Evolutionary conservation across 441 rosid genomes (phyloP).

Genomic region (Eutrema salsugineum): DNA sequence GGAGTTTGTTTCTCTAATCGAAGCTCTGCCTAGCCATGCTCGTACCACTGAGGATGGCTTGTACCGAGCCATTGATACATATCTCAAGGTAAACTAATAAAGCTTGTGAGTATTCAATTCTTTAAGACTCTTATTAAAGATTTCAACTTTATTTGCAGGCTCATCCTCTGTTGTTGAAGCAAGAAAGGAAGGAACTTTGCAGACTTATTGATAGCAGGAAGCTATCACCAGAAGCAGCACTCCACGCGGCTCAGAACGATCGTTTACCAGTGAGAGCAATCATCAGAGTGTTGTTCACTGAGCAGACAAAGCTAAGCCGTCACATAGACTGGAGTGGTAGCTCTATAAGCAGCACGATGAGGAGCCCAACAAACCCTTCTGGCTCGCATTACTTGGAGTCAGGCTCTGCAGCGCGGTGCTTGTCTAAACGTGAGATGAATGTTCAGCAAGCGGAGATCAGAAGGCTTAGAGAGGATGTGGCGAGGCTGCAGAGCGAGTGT

Average conservation of each 20-base stretch:
- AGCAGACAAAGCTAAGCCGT: constrained; percentile 61
- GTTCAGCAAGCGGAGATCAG: constrained; percentile 60
- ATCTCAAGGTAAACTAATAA: constrained; percentile 51
- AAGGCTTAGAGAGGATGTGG: constrained; percentile 64
- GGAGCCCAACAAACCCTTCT: constrained; percentile 48
- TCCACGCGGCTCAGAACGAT: constrained; percentile 74
- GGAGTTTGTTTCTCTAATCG: constrained; percentile 49
- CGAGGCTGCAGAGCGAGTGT: constrained; percentile 63
- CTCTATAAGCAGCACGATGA: constrained; percentile 42
- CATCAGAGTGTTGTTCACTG: constrained; percentile 65
- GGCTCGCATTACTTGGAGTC: constrained; percentile 35
- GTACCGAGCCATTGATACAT: constrained; percentile 68
- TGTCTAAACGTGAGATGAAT: constrained; percentile 62
- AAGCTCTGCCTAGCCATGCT: constrained; percentile 53
- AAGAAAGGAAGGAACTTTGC: constrained; percentile 61
- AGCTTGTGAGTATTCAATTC: background rate
- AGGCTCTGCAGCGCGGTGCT: constrained; percentile 39
- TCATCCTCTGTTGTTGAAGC: constrained; percentile 58
- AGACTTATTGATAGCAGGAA: constrained; percentile 61
- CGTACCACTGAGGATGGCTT: constrained; percentile 67
- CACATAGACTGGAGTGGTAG: constrained; percentile 62
- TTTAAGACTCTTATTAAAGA: background rate
- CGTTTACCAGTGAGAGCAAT: constrained; percentile 62
- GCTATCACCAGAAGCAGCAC: constrained; percentile 64
- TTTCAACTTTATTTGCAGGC: constrained; percentile 40